Evolutionary conservation across 371 early-diverging fungal species (phyloP).

Genomic region (Funneliformis caledonium): DNA sequence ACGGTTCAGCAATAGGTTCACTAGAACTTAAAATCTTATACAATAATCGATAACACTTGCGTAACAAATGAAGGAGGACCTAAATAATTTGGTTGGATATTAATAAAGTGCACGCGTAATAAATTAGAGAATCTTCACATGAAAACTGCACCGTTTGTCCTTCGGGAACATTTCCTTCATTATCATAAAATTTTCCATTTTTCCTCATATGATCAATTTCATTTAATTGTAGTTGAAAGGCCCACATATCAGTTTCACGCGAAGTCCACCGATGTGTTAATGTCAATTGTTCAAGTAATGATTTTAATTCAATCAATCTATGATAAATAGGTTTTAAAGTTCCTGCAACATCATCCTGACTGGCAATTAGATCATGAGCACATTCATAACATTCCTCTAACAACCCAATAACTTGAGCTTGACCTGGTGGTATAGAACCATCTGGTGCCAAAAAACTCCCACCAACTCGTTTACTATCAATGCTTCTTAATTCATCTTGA

Average conservation of each 20-base stretch:
- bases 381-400: constrained; percentile 84
- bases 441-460: constrained; percentile 63
- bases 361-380: constrained; percentile 77
- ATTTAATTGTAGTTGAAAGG: constrained; percentile 78
- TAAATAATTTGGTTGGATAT: constrained; percentile 47
- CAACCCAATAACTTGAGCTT: constrained; percentile 82
- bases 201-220: constrained; percentile 71
- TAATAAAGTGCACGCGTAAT: not conserved
- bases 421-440: constrained; percentile 73
- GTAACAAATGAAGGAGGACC: constrained; percentile 78
- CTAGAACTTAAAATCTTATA: constrained; percentile 80
- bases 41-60: constrained; percentile 87
- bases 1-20: constrained; percentile 85
- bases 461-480: constrained; percentile 68
- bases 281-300: constrained; percentile 72
- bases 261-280: constrained; percentile 84
- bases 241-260: constrained; percentile 82
- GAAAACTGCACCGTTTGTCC: constrained; percentile 61
- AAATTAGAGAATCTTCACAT: not conserved
- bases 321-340: constrained; percentile 74
- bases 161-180: constrained; percentile 67
- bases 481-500: constrained; percentile 70
- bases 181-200: constrained; percentile 75
- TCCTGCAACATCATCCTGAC: constrained; percentile 72
- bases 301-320: constrained; percentile 72